Conservation (phyloP, 495 filamentous ascomycete species). For the Penicillium crystallinum region DNA sequence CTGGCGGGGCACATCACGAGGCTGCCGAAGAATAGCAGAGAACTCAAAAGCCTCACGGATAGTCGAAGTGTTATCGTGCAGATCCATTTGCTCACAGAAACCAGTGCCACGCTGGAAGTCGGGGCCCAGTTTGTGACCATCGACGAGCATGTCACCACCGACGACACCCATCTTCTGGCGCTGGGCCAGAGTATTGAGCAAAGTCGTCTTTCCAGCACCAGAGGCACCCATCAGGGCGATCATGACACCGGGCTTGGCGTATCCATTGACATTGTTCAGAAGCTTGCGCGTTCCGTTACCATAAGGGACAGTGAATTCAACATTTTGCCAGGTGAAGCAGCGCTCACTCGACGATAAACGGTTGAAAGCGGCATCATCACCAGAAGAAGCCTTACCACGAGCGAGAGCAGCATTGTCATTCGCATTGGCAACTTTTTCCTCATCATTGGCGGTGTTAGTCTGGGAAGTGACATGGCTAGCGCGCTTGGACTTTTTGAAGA, state of each 20-base stretch:
- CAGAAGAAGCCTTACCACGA: slow-evolving; percentile 40
- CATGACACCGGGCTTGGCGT: slow-evolving; percentile 75
- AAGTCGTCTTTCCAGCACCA: slow-evolving; percentile 77
- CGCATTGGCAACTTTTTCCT: slow-evolving; percentile 38
- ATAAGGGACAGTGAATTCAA: slow-evolving; percentile 69
- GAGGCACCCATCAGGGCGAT: slow-evolving; percentile 80
- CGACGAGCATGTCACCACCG: slow-evolving; percentile 69
- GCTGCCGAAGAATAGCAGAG: slow-evolving; percentile 60
- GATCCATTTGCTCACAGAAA: slow-evolving; percentile 83
- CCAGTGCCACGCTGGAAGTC: slow-evolving; percentile 80
- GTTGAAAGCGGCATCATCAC: slow-evolving; percentile 42
- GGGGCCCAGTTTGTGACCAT: slow-evolving; percentile 59
- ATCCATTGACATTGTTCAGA: slow-evolving; percentile 67
- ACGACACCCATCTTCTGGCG: slow-evolving; percentile 69
- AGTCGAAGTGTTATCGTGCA: slow-evolving; percentile 65
- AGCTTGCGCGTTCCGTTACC: slow-evolving; percentile 64
- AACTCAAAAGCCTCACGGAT: slow-evolving; percentile 65
- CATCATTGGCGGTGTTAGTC: slow-evolving; percentile 35
- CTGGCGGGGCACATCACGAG: slow-evolving; percentile 38
- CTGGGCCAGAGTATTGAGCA: slow-evolving; percentile 72
- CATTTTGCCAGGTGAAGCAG: slow-evolving; percentile 70
- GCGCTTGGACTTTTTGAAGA: slow-evolving; percentile 64
- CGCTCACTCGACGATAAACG: slow-evolving; percentile 57
- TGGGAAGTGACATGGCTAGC: slow-evolving; percentile 49
- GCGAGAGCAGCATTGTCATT: slow-evolving; percentile 37